Percentiles rank a stretch among this genome's conserved stretches.
Conservation (phyloP, 1,284 basidiomycete species). For the Cryptococcus depauperatus region DNA sequence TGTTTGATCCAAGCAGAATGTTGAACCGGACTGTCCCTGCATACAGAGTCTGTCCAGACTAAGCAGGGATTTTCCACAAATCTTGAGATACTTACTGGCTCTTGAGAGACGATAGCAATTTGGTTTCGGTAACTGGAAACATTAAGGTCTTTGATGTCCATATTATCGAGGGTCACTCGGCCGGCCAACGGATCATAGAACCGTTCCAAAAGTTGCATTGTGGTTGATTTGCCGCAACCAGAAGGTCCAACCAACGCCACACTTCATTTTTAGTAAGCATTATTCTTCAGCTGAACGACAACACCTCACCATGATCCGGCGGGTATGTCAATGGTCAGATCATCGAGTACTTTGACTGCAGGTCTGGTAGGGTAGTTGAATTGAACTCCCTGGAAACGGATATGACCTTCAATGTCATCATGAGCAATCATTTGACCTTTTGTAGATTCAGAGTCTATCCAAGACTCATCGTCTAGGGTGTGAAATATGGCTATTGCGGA, state of each 20-base stretch:
- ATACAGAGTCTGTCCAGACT: conserved; percentile 56
- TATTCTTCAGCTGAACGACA: neutral
- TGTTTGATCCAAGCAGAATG: conserved; percentile 75
- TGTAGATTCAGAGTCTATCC: conserved; percentile 71
- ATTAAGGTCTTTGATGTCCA: conserved; percentile 71
- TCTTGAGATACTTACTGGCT: conserved; percentile 51
- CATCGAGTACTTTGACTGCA: conserved; percentile 72
- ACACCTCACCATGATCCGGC: conserved; percentile 67
- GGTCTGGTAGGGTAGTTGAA: conserved; percentile 93
- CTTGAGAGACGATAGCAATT: conserved; percentile 85
- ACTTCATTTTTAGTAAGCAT: conserved; percentile 8
- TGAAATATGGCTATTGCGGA: conserved; percentile 70
- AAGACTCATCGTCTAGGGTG: conserved; percentile 61
- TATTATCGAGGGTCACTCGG: conserved; percentile 58
- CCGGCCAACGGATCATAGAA: conserved; percentile 50
- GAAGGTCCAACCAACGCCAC: conserved; percentile 84
- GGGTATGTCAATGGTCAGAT: conserved; percentile 67
- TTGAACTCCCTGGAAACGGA: conserved; percentile 74
- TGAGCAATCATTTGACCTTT: conserved; percentile 57
- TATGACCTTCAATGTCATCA: conserved; percentile 57
- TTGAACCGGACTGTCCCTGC: conserved; percentile 83
- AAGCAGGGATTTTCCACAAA: neutral
- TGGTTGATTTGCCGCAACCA: conserved; percentile 55
- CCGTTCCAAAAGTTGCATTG: conserved; percentile 50
- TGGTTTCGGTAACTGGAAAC: conserved; percentile 73